Conservation (phyloP, 495 filamentous ascomycete genomes). For the Bathelium albidoporum region DNA sequence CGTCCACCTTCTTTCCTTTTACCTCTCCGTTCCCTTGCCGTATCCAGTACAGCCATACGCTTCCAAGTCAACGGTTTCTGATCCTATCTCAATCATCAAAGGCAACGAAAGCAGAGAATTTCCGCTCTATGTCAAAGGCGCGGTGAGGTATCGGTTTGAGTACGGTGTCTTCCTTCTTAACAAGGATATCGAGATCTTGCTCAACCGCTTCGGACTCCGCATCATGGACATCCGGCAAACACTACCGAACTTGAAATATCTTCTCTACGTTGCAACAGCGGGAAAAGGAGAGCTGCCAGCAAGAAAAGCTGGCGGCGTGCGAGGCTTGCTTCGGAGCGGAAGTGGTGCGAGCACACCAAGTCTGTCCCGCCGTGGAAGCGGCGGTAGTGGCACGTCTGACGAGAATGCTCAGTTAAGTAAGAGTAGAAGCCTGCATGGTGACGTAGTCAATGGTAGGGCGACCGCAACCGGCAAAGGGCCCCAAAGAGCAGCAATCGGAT, state of each 20-base stretch:
- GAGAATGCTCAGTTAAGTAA: background rate
- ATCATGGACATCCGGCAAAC: slow-evolving; percentile 84
- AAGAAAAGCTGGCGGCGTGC: slow-evolving; percentile 66
- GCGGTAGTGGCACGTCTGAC: background rate
- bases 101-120: slow-evolving; percentile 20
- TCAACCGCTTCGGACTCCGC: slow-evolving; percentile 60
- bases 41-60: slow-evolving; percentile 66
- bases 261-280: slow-evolving; percentile 77
- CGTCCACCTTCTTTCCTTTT: slow-evolving; percentile 66
- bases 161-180: slow-evolving; percentile 93
- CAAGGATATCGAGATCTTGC: slow-evolving; percentile 72
- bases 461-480: background rate
- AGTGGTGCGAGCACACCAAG: background rate
- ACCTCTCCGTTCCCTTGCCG: slow-evolving; percentile 66
- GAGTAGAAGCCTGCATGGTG: background rate
- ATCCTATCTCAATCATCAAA: slow-evolving; percentile 54
- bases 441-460: background rate
- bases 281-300: slow-evolving; percentile 66
- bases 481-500: background rate
- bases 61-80: slow-evolving; percentile 66
- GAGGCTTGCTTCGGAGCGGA: slow-evolving; percentile 46
- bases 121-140: slow-evolving; percentile 68
- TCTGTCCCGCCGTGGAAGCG: background rate
- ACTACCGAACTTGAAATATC: slow-evolving; percentile 82
- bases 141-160: slow-evolving; percentile 76